A percentile compares a stretch with the other conserved stretches of the same genome.
phyloP scores from a whole-genome alignment of 495 filamentous ascomycete genomes.

The Neurospora sp. region DNA sequence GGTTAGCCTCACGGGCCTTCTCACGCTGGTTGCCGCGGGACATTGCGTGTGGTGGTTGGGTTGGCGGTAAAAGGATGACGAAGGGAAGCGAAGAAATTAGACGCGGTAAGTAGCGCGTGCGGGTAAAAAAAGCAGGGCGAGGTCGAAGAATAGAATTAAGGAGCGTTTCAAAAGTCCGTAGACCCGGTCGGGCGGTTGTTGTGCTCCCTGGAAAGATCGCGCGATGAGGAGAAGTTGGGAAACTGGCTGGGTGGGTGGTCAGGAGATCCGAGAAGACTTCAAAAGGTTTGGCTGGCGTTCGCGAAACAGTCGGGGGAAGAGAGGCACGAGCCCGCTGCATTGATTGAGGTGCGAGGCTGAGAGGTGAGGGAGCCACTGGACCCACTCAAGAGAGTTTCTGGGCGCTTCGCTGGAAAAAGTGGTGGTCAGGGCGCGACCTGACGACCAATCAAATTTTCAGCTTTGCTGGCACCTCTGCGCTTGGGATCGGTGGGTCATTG shows the following conservation, averaged over 20 bases:
- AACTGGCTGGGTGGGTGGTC: background rate
- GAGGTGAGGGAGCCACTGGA: background rate
- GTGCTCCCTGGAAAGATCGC: background rate
- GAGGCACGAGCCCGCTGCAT: background rate
- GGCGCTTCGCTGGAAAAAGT: conserved; percentile 8
- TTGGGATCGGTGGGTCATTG: background rate
- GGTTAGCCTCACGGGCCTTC: conserved; percentile 71
- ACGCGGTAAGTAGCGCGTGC: background rate
- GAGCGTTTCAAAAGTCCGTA: conserved; percentile 1
- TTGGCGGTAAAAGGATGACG: background rate
- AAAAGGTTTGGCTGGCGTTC: background rate
- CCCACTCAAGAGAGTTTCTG: conserved; percentile 2
- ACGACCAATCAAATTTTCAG: conserved; percentile 14
- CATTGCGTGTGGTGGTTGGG: conserved; percentile 43
- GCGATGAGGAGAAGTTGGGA: background rate
- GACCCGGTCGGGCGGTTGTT: background rate
- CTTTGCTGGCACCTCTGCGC: conserved; percentile 1
- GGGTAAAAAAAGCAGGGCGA: background rate
- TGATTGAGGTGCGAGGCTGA: background rate
- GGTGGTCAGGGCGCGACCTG: conserved; percentile 6
- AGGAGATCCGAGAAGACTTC: background rate
- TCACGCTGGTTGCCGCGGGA: conserved; percentile 91
- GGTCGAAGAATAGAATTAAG: background rate
- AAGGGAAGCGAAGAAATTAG: background rate
- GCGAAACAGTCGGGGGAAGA: background rate